Conservation (phyloP, 305 asterid genomes). For the Fraxinus angustifolia region DNA sequence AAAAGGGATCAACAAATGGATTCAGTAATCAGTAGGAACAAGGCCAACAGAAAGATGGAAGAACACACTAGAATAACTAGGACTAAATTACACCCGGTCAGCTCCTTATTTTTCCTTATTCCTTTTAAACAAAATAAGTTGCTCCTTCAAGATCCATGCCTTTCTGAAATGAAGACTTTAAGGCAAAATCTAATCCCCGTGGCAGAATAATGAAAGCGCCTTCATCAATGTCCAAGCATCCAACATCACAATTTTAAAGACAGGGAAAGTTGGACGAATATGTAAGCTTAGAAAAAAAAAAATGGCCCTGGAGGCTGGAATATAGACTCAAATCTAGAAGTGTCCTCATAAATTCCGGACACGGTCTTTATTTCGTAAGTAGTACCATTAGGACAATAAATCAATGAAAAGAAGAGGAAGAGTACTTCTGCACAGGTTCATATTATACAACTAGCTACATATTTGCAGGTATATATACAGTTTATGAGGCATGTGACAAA, state of each 20-base stretch:
- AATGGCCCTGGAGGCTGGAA: background rate
- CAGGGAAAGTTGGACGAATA: background rate
- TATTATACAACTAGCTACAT: slow-evolving; percentile 11
- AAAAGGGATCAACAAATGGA: background rate
- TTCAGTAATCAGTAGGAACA: slow-evolving; percentile 6
- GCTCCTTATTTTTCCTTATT: background rate
- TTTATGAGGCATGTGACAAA: slow-evolving; percentile 12
- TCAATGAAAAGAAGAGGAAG: background rate
- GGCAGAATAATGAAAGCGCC: background rate
- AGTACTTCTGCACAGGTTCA: background rate
- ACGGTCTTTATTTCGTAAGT: background rate
- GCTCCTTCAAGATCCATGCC: background rate
- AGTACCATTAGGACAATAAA: background rate
- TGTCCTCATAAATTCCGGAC: background rate
- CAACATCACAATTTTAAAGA: background rate
- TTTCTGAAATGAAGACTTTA: background rate
- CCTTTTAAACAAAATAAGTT: background rate
- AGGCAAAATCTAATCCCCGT: background rate
- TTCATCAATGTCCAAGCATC: background rate
- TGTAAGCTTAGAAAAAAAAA: background rate
- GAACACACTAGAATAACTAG: slow-evolving; percentile 7
- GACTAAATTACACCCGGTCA: slow-evolving; percentile 7
- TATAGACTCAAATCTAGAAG: background rate
- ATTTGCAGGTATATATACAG: slow-evolving; percentile 9
- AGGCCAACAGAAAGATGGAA: slow-evolving; percentile 1